These are phyloP conservation scores for Psilocybe cyanescens DNA, from an alignment of 768 basidiomycete genomes.

Conservation along the genomic window DNA sequence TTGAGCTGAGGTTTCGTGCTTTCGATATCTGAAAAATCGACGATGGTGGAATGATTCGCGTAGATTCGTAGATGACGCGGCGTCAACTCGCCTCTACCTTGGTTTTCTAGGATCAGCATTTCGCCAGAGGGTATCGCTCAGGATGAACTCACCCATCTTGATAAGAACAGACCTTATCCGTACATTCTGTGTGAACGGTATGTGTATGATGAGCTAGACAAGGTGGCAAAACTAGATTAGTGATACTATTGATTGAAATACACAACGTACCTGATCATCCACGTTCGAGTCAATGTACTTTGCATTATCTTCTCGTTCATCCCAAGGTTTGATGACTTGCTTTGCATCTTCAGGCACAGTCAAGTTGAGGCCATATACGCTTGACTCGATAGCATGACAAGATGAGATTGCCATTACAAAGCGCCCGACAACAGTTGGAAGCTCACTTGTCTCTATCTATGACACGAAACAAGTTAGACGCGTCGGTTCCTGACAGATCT, in stretches of 20 bases:
- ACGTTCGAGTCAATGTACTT: slow-evolving; percentile 78
- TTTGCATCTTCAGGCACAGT: slow-evolving; percentile 82
- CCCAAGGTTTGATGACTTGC: slow-evolving; percentile 81
- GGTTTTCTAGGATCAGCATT: not conserved
- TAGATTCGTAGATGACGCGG: slow-evolving; percentile 79
- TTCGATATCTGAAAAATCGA: slow-evolving; percentile 80
- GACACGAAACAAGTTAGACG: slow-evolving; percentile 57
- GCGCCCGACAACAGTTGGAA: slow-evolving; percentile 2
- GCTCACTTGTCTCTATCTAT: slow-evolving; percentile 73
- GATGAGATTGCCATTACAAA: slow-evolving; percentile 22
- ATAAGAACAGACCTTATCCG: slow-evolving; percentile 74
- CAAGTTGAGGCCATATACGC: slow-evolving; percentile 82
- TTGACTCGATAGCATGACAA: slow-evolving; percentile 38
- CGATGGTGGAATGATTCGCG: slow-evolving; percentile 72
- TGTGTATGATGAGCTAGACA: slow-evolving; percentile 73
- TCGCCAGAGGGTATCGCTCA: not conserved
- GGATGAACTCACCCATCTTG: slow-evolving; percentile 63
- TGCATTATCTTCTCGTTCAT: slow-evolving; percentile 68
- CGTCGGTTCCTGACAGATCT: slow-evolving; percentile 49
- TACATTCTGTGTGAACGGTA: slow-evolving; percentile 82
- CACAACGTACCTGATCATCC: slow-evolving; percentile 73
- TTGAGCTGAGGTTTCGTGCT: slow-evolving; percentile 69
- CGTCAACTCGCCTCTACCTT: slow-evolving; percentile 78
- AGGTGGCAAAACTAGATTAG: not conserved
- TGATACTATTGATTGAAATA: not conserved